phyloP scores from a whole-genome alignment of 2,329 filamentous ascomycete species.

The Rutstroemia sp. region DNA sequence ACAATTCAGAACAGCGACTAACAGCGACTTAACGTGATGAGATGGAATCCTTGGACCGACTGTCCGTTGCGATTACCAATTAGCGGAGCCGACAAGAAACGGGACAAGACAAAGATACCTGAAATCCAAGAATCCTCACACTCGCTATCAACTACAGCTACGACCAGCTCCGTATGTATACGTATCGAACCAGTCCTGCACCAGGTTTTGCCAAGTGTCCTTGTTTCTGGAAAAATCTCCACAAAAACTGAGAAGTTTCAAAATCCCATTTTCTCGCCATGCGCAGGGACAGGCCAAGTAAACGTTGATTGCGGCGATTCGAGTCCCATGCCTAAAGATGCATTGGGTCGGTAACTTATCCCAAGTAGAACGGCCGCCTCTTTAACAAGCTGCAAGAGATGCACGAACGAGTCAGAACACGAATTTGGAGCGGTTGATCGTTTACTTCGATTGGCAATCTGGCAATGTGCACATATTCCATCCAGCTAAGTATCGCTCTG shows the following conservation, averaged over 20 bases:
- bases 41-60: no score
- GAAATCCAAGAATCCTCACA: background rate
- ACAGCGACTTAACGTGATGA: no score
- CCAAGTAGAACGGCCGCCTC: background rate
- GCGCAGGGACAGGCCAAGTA: background rate
- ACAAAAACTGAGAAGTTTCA: background rate
- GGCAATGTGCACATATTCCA: no score
- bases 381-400: background rate
- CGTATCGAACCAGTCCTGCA: background rate
- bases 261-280: background rate
- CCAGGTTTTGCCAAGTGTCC: slow-evolving; percentile 4
- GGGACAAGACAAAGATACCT: background rate
- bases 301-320: background rate
- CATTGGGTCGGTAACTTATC: background rate
- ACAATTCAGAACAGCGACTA: no score
- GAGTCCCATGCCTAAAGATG: slow-evolving; percentile 1
- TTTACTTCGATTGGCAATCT: background rate
- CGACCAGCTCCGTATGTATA: no score
- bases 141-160: no score
- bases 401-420: slow-evolving; percentile 4
- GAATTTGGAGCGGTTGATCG: slow-evolving; percentile 1
- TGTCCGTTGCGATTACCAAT: background rate
- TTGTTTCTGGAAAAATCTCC: background rate
- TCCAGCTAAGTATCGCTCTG: no score
- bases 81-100: background rate